Evolutionary conservation across 2,329 filamentous ascomycete genomes (phyloP).

Genomic region (Colletotrichum liriopes): DNA sequence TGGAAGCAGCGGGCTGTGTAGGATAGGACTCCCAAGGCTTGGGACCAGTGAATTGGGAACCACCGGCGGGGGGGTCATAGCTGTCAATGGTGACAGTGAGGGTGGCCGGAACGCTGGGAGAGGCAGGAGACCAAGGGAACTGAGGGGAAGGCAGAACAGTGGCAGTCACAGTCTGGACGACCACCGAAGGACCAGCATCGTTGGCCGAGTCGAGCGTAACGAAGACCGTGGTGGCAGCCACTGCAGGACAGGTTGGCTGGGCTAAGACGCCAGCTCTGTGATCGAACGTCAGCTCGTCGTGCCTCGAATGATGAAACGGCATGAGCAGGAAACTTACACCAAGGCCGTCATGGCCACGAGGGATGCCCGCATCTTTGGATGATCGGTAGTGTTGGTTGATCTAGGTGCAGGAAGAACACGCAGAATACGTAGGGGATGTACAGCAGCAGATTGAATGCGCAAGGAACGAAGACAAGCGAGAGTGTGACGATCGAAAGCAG

Average conservation of each 20-base stretch:
- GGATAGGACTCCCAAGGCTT: constrained; percentile 42
- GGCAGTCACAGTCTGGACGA: constrained; percentile 37
- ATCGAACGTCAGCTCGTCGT: constrained; percentile 33
- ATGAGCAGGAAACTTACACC: constrained; percentile 49
- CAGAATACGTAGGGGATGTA: constrained; percentile 26
- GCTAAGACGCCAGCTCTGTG: constrained; percentile 42
- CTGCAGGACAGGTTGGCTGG: constrained; percentile 53
- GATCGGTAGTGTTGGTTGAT: constrained; percentile 43
- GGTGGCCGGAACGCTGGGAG: constrained; percentile 42
- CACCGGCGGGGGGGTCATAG: constrained; percentile 42
- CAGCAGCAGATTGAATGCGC: constrained; percentile 30
- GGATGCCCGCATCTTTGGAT: constrained; percentile 58
- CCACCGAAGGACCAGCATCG: constrained; percentile 38
- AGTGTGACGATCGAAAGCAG: constrained; percentile 32
- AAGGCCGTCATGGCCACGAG: constrained; percentile 55
- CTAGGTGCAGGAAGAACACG: constrained; percentile 26
- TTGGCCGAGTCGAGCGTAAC: constrained; percentile 61
- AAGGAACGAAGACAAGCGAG: constrained; percentile 37
- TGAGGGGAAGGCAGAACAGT: constrained; percentile 32
- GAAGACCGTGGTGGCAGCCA: constrained; percentile 62
- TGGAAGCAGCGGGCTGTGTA: constrained; percentile 21
- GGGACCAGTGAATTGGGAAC: constrained; percentile 44
- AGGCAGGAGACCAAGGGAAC: constrained; percentile 32
- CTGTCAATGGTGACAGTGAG: constrained; percentile 42
- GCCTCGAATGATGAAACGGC: constrained; percentile 19